Evolutionary conservation across 768 basidiomycete genomes (phyloP).

Genomic region (Myochromella boudieri): DNA sequence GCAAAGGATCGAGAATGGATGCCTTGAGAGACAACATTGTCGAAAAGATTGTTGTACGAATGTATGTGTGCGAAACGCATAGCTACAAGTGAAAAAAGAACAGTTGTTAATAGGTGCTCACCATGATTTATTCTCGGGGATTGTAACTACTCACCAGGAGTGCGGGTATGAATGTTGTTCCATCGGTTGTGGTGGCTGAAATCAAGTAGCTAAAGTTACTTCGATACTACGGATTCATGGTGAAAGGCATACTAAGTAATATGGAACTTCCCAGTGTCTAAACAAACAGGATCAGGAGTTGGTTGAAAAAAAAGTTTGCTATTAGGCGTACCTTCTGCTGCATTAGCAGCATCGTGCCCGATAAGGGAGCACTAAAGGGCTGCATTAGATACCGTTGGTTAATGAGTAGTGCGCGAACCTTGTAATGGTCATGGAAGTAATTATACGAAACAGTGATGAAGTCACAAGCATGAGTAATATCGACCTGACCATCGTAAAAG

Average conservation of each 20-base stretch:
- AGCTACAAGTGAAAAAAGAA: constrained; percentile 4
- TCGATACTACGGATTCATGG: neutral
- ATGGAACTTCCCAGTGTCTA: constrained; percentile 23
- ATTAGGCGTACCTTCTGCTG: constrained; percentile 8
- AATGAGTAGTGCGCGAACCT: constrained; percentile 5
- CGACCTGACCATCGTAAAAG: constrained; percentile 21
- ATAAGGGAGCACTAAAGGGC: constrained; percentile 16
- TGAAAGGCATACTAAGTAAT: constrained; percentile 17
- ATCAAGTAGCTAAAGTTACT: neutral
- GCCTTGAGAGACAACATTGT: constrained; percentile 22
- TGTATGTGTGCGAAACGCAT: constrained; percentile 22
- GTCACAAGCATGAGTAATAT: constrained; percentile 22
- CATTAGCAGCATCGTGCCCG: constrained; percentile 17
- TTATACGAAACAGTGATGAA: constrained; percentile 22
- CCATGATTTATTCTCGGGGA: neutral
- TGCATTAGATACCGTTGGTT: neutral
- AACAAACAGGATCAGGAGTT: neutral
- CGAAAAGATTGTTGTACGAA: constrained; percentile 21
- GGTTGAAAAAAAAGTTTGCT: neutral
- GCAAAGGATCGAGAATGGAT: constrained; percentile 22
- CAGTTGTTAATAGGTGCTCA: too few species aligned
- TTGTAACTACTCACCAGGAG: constrained; percentile 14
- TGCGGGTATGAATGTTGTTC: constrained; percentile 23
- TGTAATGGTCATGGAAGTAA: constrained; percentile 23
- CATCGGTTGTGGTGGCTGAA: constrained; percentile 22